Evolutionary conservation across 495 filamentous ascomycete genomes (phyloP).

Genomic region (Jackrogersella multiformis): DNA sequence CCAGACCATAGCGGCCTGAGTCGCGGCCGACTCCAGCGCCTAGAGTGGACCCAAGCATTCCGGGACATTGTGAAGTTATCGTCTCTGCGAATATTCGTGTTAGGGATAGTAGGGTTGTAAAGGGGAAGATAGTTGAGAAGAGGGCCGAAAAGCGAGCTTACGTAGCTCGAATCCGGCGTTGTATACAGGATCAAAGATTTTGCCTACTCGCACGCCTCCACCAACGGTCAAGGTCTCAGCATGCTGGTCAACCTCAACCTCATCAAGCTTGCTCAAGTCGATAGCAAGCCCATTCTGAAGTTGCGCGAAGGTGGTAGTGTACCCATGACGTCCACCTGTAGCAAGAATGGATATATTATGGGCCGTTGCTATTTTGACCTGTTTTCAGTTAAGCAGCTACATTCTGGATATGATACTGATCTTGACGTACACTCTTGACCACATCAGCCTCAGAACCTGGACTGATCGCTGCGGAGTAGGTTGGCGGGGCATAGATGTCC

Average conservation of each 20-base stretch:
- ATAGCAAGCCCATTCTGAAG: slow-evolving; percentile 32
- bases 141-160: slow-evolving; percentile 13
- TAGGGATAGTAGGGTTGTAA: too few species aligned
- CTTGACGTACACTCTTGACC: slow-evolving; percentile 34
- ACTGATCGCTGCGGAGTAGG: slow-evolving; percentile 43
- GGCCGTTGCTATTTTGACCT: slow-evolving; percentile 15
- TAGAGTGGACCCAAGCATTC: slow-evolving; percentile 50
- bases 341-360: slow-evolving; percentile 44
- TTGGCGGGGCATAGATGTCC: slow-evolving; percentile 30
- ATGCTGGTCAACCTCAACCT: slow-evolving; percentile 25
- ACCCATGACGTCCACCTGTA: slow-evolving; percentile 45
- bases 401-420: background rate
- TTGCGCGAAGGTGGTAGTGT: slow-evolving; percentile 6
- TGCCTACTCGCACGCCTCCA: slow-evolving; percentile 9
- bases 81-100: too few species aligned
- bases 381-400: background rate
- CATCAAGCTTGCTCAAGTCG: slow-evolving; percentile 45
- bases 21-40: slow-evolving; percentile 51
- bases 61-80: slow-evolving; percentile 45
- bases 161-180: slow-evolving; percentile 45
- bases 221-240: slow-evolving; percentile 40
- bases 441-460: slow-evolving; percentile 44
- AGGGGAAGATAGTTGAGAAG: too few species aligned
- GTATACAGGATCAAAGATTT: slow-evolving; percentile 42
- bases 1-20: slow-evolving; percentile 49